These are phyloP conservation scores for Fusarium sp. DNA, from an alignment of 2,329 filamentous ascomycete species.

Conservation along the genomic window DNA sequence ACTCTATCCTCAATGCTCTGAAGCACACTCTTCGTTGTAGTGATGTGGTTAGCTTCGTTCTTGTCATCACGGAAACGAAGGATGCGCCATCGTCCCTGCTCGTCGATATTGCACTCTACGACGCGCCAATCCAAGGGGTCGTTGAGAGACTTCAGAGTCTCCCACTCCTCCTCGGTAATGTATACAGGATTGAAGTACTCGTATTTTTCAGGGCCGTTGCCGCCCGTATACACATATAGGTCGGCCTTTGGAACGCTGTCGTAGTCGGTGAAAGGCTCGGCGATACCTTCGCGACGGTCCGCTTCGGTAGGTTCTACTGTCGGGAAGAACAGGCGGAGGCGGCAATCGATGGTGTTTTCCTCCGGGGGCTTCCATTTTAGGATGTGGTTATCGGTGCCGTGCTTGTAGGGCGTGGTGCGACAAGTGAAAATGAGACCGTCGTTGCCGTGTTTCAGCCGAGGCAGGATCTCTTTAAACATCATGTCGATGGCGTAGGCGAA, in stretches of 20 bases:
- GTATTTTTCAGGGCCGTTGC: slow-evolving; percentile 67
- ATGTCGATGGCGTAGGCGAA: slow-evolving; percentile 88
- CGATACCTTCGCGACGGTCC: slow-evolving; percentile 75
- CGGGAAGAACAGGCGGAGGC: slow-evolving; percentile 82
- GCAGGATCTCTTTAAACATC: slow-evolving; percentile 92
- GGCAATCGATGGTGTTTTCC: slow-evolving; percentile 96
- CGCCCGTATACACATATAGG: slow-evolving; percentile 77
- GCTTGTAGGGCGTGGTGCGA: slow-evolving; percentile 84
- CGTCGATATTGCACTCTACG: slow-evolving; percentile 89
- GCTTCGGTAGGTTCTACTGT: slow-evolving; percentile 74
- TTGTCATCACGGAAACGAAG: slow-evolving; percentile 96
- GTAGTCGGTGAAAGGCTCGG: slow-evolving; percentile 79
- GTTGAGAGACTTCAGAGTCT: slow-evolving; percentile 77
- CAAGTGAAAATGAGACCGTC: slow-evolving; percentile 99
- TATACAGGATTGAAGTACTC: slow-evolving; percentile 75
- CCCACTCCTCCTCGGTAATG: slow-evolving; percentile 85
- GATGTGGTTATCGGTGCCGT: slow-evolving; percentile 92
- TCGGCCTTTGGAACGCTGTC: slow-evolving; percentile 81
- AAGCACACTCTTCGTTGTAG: slow-evolving; percentile 85
- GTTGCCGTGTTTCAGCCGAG: slow-evolving; percentile 88
- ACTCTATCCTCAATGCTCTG: slow-evolving; percentile 91
- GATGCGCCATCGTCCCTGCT: slow-evolving; percentile 82
- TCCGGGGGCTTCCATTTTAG: slow-evolving; percentile 97
- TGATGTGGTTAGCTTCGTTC: slow-evolving; percentile 87
- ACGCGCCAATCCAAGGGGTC: slow-evolving; percentile 88